phyloP scores from a whole-genome alignment of 306 rosid genomes.

The Quercus alba region DNA sequence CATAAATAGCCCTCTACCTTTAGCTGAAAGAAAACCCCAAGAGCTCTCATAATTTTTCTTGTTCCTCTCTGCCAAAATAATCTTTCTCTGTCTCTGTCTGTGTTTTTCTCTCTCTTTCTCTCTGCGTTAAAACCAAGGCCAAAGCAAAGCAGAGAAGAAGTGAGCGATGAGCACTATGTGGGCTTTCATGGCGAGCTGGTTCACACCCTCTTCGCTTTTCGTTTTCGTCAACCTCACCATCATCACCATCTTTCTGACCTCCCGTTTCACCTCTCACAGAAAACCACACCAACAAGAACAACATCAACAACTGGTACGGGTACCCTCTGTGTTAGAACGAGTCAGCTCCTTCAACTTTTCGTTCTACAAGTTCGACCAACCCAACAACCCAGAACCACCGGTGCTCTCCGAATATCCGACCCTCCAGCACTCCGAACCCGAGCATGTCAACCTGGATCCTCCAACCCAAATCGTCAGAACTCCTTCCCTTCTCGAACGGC shows the following conservation, averaged over 20 bases:
- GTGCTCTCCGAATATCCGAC: not conserved
- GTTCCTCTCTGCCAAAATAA: not conserved
- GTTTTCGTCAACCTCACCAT: constrained; percentile 70
- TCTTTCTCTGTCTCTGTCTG: not conserved
- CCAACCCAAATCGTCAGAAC: constrained; percentile 17
- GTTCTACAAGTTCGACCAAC: constrained; percentile 7
- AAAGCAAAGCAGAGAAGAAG: not conserved
- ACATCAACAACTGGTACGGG: constrained; percentile 20
- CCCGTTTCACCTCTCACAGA: constrained; percentile 32
- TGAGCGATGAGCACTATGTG: constrained; percentile 7
- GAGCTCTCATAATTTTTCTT: too few species aligned
- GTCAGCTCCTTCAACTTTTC: constrained; percentile 45
- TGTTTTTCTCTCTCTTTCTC: not conserved
- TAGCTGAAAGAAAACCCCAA: too few species aligned
- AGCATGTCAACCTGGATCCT: not conserved
- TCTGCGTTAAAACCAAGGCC: not conserved
- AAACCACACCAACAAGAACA: not conserved
- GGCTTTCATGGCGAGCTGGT: constrained; percentile 37
- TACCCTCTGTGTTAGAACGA: constrained; percentile 49
- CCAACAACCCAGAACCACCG: not conserved
- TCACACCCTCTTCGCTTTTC: constrained; percentile 65
- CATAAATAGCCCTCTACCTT: too few species aligned
- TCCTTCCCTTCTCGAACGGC: constrained; percentile 49
- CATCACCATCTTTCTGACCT: constrained; percentile 44
- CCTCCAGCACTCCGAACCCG: not conserved